These are phyloP conservation scores for Cyclanthera cordifolia DNA, from an alignment of 306 rosid species.

Conservation along the genomic window DNA sequence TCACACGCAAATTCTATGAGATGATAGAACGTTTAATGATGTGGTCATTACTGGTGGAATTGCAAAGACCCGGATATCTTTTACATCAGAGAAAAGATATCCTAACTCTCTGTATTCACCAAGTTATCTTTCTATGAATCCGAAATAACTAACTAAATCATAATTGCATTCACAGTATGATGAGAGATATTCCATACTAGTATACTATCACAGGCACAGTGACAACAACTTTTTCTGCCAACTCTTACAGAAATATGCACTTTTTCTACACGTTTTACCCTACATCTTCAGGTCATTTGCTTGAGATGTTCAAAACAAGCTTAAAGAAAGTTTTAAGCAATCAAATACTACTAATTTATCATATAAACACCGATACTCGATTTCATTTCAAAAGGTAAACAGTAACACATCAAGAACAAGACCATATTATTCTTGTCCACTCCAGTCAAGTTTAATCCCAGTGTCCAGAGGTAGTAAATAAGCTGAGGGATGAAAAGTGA, in stretches of 20 bases:
- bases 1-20: neutral
- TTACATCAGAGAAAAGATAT: neutral
- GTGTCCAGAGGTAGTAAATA: neutral
- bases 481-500: neutral
- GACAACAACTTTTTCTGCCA: neutral
- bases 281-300: neutral
- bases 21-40: neutral
- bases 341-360: neutral
- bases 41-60: neutral
- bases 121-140: neutral
- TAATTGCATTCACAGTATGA: neutral
- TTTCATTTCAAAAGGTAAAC: neutral
- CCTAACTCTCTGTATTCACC: conserved; percentile 1
- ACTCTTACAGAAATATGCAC: neutral
- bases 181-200: neutral
- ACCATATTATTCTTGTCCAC: neutral
- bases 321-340: no score
- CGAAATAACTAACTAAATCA: neutral
- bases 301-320: neutral
- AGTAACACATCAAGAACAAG: neutral
- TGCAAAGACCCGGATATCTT: neutral
- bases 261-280: neutral
- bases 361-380: neutral
- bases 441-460: neutral
- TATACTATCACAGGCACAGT: neutral